Evolutionary conservation across 257 asterid species (phyloP), one percentile per base, ranked within the genome.

Genomic region (Plantago elongata): DNA sequence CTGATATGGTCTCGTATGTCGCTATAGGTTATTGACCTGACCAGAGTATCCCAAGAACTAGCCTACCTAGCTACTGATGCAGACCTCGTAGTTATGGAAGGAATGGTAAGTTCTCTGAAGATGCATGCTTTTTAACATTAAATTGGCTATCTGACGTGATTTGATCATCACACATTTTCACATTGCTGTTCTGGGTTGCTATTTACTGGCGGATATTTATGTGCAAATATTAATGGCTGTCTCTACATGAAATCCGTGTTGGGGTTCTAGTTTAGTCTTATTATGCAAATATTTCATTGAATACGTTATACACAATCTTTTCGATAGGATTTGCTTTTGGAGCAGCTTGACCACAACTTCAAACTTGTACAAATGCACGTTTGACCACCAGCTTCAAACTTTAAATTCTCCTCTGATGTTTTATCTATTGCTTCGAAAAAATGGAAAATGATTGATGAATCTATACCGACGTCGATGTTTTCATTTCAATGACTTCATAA

Each of bases 51-150:
- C 51, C 99, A 81, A 81, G 96, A 92, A 78, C 87, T 92, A 56
- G 95, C 97, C 61, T 83, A 86, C 80, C 75, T 89, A 62, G 89
- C 96, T 49, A 80, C 81, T 75, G 99, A 82, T 69, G 94, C 96
- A 3, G 99, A 92, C 77, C 83, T 92, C n/a, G 89, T 92, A 68
- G 70, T 92, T 73, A 17, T 84, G 85, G 99, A 92, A 85, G 99
- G 99, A 76, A 92, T 86, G 97, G 96, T 88, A 69, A 79, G 81
- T 73, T 51, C 57, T 62, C 57, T 16, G 58, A 37, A 45, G 64
- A 62, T 58, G 46, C 1, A 61, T 56, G 22, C 16, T 13, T 7
- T 66, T 44, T 16, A 40, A 59, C 3, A 54, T 60, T 63, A 45
- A 51, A 59, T 45, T 58, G 7, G 12, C 0, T 57, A 4, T 52